Base-by-base conservation (phyloP, 2,329 filamentous ascomycete species). In the Trichoderma citrinoviride region DNA sequence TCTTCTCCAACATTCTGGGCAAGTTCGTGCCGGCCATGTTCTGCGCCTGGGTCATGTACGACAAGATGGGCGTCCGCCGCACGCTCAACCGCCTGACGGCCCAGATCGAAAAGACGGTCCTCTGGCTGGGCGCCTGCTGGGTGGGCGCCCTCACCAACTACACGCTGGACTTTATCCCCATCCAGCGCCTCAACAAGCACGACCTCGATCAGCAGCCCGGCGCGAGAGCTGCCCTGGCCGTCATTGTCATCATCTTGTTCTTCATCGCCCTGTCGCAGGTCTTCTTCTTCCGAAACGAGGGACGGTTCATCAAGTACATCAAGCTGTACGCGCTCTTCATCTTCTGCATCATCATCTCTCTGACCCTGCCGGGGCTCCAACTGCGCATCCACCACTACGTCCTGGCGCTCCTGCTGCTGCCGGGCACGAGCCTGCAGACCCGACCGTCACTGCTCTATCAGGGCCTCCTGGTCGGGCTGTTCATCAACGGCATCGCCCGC, bases 331-430 rank as follows among this genome's bases (percentile, higher is more conserved):
- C 82, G 23, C 79, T 91, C 5, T 85, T 97, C 68, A 78, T 87
- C 2, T 74, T 80, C 2, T 82, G 81, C n/a, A 85, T 98, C 41
- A 73, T 95, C 33, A 78, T 93, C 56, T 84, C 90, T 40, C 81
- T 96, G 14, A 79, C 85, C 1, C 78, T 97, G 6, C 94, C 94
- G 0, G 85, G 87, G 7, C 86, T 97, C 58, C 90, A 88, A 67
- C 83, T 99, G 56, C 88, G 95, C 40, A 93, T 99, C 64, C 95
- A 99, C 74, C 95, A 99, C 76, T 99, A 98, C 74, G 91, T 98
- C 68, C 82, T 98, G 5, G 93, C 89, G 1, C 84, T 99, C 15
- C 81, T 98, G 0, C 84, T 99, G 0, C 84, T 98, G 5, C 92
- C 93, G 0, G 95, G 93, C 0, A 98, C 95, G 0, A 88, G 87